phyloP scores from a whole-genome alignment of 257 asterid genomes.

The Fraxinus quadrangulata region DNA sequence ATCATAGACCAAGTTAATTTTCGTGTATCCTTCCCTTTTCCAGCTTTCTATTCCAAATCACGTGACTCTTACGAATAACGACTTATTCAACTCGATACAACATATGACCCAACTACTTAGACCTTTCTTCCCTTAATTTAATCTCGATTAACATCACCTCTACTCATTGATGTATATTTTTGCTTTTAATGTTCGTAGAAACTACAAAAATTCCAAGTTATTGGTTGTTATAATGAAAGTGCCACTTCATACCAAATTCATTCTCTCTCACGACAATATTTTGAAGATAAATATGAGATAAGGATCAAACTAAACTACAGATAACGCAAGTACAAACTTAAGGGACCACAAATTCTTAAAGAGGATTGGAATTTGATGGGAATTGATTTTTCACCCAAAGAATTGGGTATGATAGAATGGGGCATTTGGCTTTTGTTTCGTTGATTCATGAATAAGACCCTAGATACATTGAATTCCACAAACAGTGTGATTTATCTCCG shows the following conservation, averaged over 20 bases:
- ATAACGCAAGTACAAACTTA: slow-evolving; percentile 21
- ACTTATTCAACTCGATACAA: not conserved
- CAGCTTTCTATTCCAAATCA: not conserved
- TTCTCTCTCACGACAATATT: not conserved
- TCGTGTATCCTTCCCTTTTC: not conserved
- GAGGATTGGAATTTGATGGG: not conserved
- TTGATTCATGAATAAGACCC: not conserved
- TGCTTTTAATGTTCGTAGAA: too few species aligned
- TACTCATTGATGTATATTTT: too few species aligned
- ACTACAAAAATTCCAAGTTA: not conserved
- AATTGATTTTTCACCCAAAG: not conserved
- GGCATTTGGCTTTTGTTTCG: not conserved
- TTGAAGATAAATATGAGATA: slow-evolving; percentile 18
- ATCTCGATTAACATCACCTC: not conserved
- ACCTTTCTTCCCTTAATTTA: not conserved
- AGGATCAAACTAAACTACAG: slow-evolving; percentile 17
- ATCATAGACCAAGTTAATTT: too few species aligned
- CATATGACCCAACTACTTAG: not conserved
- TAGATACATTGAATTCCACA: not conserved
- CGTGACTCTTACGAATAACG: not conserved
- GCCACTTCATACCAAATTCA: not conserved
- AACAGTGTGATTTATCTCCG: not conserved
- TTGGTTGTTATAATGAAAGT: too few species aligned
- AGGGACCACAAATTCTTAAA: slow-evolving; percentile 37
- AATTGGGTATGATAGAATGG: not conserved